Evolutionary conservation across 163 green algal genomes (phyloP), one percentile per base, ranked within the genome.

Genomic region (Chlamydomonas reinhardtii): DNA sequence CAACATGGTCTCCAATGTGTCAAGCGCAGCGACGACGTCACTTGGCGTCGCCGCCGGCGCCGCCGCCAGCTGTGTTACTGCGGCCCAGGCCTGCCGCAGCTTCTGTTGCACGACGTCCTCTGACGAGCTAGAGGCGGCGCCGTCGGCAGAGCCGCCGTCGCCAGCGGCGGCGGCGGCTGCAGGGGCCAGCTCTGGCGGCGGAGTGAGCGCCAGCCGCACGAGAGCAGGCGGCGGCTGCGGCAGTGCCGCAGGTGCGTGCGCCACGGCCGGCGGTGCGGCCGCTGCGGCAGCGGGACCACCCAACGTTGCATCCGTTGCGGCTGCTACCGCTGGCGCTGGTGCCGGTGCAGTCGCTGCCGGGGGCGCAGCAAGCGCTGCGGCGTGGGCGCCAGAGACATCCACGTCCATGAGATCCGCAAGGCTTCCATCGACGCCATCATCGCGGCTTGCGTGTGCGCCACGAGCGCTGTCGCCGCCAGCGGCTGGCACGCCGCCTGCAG

Each of bases 1-100:
- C 61, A 92, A 62, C 70, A 90, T 32, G 9, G 84, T 76, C 25
- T 82, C 43, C 19, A 92, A 35, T 20, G 74, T 77, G 29, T 86
- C 74, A 16, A 89, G 52, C 19, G 61, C 76, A 15, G 31, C 39
- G 1, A 56, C 27, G 52, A 77, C 79, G 31, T 76, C 77, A 2
- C 54, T 39, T 3, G 66, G 19, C 0, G 76, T 75, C 39, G n/a
- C 27, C 48, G 31, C 27, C 31, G 43, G 74, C 19, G 48, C 74
- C 19, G 54, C 54, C 24, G 25, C 73, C 74, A 89, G 43, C 37
- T 66, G 48, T 25, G 24, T 6, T 35, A 84, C 27, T 8, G 74
- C 73, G 24, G 32, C 4, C 64, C 74, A 82, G 16, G 83, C 74
- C 19, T 66, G 62, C 8, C 64, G 52, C 29, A 64, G 5, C 68